Evolutionary conservation across 345 rosid genomes (phyloP).

Genomic region (Laguncularia racemosa): DNA sequence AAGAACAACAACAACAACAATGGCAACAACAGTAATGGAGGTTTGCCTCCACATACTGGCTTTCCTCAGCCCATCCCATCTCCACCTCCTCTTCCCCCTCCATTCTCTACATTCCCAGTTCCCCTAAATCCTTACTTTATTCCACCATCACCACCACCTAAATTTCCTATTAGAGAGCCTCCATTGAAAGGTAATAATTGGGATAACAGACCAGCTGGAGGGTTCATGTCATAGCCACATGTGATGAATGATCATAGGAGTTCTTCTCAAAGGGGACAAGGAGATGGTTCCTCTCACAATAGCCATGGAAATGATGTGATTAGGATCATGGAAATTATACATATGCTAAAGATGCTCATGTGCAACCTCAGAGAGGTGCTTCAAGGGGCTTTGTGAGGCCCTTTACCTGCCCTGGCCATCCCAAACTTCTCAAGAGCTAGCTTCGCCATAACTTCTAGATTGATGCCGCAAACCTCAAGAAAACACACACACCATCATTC

Average conservation of each 20-base stretch:
- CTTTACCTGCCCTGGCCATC: slow-evolving; percentile 25
- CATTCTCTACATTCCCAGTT: slow-evolving; percentile 22
- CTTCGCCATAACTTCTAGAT: too few species aligned
- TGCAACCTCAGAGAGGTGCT: slow-evolving; percentile 36
- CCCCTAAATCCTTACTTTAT: slow-evolving; percentile 26
- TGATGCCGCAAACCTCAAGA: too few species aligned
- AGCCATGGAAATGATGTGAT: slow-evolving; percentile 36
- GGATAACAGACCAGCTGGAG: slow-evolving; percentile 40
- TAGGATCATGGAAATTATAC: slow-evolving; percentile 41
- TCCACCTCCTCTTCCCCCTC: slow-evolving; percentile 29
- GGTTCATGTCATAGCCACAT: slow-evolving; percentile 31
- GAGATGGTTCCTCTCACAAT: slow-evolving; percentile 34
- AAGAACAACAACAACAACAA: too few species aligned
- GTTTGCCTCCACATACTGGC: slow-evolving; percentile 19
- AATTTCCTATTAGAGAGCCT: slow-evolving; percentile 30
- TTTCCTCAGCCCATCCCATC: slow-evolving; percentile 26
- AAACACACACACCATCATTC: too few species aligned
- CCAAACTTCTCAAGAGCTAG: too few species aligned
- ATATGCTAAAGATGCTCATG: slow-evolving; percentile 35
- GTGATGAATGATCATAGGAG: slow-evolving; percentile 28
- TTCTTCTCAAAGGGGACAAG: slow-evolving; percentile 40
- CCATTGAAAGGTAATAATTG: slow-evolving; percentile 28
- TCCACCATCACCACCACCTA: slow-evolving; percentile 21
- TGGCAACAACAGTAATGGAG: slow-evolving; percentile 9
- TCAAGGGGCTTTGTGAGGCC: slow-evolving; percentile 41